A percentile compares a stretch with the other conserved stretches of the same genome.
These are phyloP conservation scores for Brasilioporus rufonigricans DNA, from an alignment of 768 basidiomycete genomes.

Conservation along the genomic window DNA sequence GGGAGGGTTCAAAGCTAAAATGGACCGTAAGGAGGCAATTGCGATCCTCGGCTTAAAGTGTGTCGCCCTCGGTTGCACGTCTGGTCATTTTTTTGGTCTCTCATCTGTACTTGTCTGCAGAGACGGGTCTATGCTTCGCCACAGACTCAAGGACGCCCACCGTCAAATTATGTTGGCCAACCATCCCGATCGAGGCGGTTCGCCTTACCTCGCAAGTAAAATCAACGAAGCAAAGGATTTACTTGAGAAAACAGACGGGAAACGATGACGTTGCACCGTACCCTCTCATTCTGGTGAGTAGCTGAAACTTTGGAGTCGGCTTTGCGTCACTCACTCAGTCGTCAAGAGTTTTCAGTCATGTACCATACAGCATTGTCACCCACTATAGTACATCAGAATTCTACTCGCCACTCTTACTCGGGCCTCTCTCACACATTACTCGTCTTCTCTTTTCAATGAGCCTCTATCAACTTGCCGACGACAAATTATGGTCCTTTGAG, in stretches of 20 bases:
- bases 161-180: slow-evolving; percentile 97
- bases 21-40: slow-evolving; percentile 94
- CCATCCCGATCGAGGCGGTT: slow-evolving; percentile 97
- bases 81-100: not conserved
- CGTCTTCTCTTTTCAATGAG: too few species aligned
- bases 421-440: too few species aligned
- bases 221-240: slow-evolving; percentile 98
- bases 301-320: not conserved
- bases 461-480: too few species aligned
- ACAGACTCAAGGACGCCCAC: slow-evolving; percentile 89
- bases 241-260: slow-evolving; percentile 75
- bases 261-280: slow-evolving; percentile 23
- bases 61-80: slow-evolving; percentile 30
- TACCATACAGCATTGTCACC: slow-evolving; percentile 18
- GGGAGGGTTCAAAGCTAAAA: slow-evolving; percentile 94
- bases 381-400: slow-evolving; percentile 18
- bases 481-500: too few species aligned
- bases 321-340: slow-evolving; percentile 1
- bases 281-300: slow-evolving; percentile 12
- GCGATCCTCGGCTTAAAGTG: slow-evolving; percentile 91
- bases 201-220: slow-evolving; percentile 98
- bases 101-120: slow-evolving; percentile 39
- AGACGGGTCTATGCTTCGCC: slow-evolving; percentile 76
- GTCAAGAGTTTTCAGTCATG: slow-evolving; percentile 8
- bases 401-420: slow-evolving; percentile 11